Base-by-base conservation (phyloP, 2,329 filamentous ascomycete species). In the Aureobasidium sp. region DNA sequence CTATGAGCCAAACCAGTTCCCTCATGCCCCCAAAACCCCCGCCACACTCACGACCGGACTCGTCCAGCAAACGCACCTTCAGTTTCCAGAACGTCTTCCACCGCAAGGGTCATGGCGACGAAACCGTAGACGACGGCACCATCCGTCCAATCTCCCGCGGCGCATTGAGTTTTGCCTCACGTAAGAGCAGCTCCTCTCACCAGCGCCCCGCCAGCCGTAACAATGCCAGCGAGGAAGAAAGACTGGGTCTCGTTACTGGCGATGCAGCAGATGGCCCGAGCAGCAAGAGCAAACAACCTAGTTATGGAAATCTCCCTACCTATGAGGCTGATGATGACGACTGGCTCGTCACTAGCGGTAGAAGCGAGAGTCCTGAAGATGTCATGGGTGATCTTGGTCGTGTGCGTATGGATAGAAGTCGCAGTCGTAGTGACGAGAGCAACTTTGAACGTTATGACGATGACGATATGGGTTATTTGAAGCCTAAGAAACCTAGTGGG, bases 41-140 rank as follows among this genome's bases (percentile, higher is more conserved):
- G 1, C 85, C 85, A 5, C 85, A 79, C 61, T 63, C 42, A 61
- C 41, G 64, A 65, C 72, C 57, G 34, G 45, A 53, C 29, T 45
- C 48, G 8, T 37, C 37, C 55, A 39, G 55, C 25, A 61, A 61
- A 36, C 66, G 64, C 74, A 65, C 16, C 68, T 99, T 97, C 76
- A 95, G 90, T 21, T 97, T 97, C 79, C 88, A 92, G 66, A 91
- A 89, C 66, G 85, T 96, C 57, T 94, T 97, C 74, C 78, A 78
- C 63, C 82, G 86, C 54, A 76, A 80, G 66, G 21, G 21, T 21
- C 79, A 78, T 63, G 39, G 42, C 36, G 59, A 65, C 42, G 60
- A 70, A 55, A 68, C 69, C 30, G 64, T 63, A 8, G 64, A 64
- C n/a, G 65, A 66, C n/a, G 67, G 65, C n/a, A 65, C 61, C 16